A percentile compares a stretch with the other conserved stretches of the same genome.
phyloP scores from a whole-genome alignment of 1,139 yeast genomes.

The Yamadazyma atmosphaerica region DNA sequence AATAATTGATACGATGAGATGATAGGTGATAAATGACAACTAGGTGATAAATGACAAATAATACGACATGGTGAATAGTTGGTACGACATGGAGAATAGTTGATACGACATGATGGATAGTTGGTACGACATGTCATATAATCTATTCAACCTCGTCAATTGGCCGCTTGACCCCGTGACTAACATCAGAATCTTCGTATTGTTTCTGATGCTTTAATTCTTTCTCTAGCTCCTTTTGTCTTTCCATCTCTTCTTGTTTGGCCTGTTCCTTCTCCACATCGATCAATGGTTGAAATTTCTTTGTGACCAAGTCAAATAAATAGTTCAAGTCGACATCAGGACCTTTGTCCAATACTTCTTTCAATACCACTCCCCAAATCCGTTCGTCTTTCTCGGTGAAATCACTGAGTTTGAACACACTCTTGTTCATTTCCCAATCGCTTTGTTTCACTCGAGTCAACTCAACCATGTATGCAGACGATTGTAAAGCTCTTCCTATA shows the following conservation, averaged over 20 bases:
- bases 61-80: no score
- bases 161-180: conserved; percentile 10
- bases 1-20: no score
- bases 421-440: conserved; percentile 74
- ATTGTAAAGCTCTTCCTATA: conserved; percentile 76
- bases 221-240: conserved; percentile 4
- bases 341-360: conserved; percentile 45
- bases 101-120: neutral
- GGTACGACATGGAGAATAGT: no score
- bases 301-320: conserved; percentile 19
- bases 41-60: no score
- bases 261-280: conserved; percentile 3
- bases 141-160: conserved; percentile 15
- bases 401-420: conserved; percentile 68
- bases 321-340: conserved; percentile 27
- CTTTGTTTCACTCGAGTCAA: conserved; percentile 75
- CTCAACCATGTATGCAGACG: conserved; percentile 88
- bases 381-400: conserved; percentile 57
- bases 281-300: conserved; percentile 6
- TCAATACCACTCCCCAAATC: conserved; percentile 69
- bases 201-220: conserved; percentile 13
- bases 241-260: neutral
- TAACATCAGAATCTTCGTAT: conserved; percentile 6
- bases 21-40: no score
- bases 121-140: neutral